Percentiles rank a stretch among this genome's conserved stretches.
Evolutionary conservation across 768 basidiomycete genomes (phyloP).

Genomic region (Daedaleopsis sinensis): DNA sequence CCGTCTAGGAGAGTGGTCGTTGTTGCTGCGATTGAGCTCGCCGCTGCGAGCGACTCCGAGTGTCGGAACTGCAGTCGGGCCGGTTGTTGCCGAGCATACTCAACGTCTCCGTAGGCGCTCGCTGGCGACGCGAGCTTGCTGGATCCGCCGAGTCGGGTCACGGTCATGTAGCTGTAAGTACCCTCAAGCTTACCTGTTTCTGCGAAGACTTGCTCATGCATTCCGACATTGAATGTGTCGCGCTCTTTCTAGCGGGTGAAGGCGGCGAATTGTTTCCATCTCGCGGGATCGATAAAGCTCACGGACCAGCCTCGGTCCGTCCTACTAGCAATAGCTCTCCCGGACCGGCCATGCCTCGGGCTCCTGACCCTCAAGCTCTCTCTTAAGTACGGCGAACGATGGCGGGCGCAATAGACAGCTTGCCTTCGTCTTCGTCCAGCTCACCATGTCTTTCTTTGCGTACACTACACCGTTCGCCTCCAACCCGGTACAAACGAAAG

Average conservation of each 20-base stretch:
- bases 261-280: too few species aligned
- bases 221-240: too few species aligned
- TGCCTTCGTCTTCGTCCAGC: not conserved
- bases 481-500: constrained; percentile 65
- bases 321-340: constrained; percentile 4
- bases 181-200: not conserved
- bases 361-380: constrained; percentile 19
- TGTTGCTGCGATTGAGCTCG: too few species aligned
- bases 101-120: not conserved
- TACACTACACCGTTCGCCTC: constrained; percentile 46
- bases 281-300: constrained; percentile 1
- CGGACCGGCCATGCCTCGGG: constrained; percentile 18
- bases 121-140: not conserved
- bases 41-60: too few species aligned
- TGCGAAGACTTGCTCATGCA: too few species aligned
- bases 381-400: not conserved
- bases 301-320: constrained; percentile 19
- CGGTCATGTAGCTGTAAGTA: too few species aligned
- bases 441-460: constrained; percentile 27
- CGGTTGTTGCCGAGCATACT: not conserved
- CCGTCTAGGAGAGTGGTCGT: not conserved
- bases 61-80: not conserved
- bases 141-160: too few species aligned
- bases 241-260: too few species aligned
- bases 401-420: not conserved